Percentiles rank a stretch among this genome's conserved stretches.
These are phyloP conservation scores for Strobilomyces confusus DNA, from an alignment of 768 basidiomycete species.

Conservation along the genomic window DNA sequence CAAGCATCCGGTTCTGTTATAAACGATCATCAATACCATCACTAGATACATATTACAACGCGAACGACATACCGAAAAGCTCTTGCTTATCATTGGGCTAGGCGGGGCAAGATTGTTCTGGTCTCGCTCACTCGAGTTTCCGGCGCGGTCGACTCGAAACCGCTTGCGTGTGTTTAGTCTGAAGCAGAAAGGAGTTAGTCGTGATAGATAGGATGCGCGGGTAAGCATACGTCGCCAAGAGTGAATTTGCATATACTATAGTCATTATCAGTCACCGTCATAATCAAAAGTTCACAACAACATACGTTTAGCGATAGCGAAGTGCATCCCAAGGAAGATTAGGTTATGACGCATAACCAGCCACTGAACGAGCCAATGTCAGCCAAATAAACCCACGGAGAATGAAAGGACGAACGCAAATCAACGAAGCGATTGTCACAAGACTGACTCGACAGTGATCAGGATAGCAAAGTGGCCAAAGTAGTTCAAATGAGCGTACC, in stretches of 20 bases:
- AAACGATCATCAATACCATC: not conserved
- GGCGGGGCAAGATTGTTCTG: conserved; percentile 2
- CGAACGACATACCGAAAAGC: conserved; percentile 20
- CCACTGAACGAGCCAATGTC: conserved; percentile 19
- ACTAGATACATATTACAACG: not conserved
- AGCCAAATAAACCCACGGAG: not conserved
- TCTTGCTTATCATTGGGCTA: conserved; percentile 17
- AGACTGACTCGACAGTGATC: conserved; percentile 12
- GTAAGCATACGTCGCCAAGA: conserved; percentile 31
- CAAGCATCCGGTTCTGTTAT: conserved; percentile 24
- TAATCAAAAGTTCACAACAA: not conserved
- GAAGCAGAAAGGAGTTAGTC: not conserved
- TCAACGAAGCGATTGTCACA: conserved; percentile 31
- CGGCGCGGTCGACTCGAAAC: conserved; percentile 19
- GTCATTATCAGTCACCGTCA: not conserved
- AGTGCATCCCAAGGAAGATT: conserved; percentile 35
- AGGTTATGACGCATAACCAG: conserved; percentile 33
- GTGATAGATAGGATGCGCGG: not conserved
- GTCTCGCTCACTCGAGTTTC: conserved; percentile 28
- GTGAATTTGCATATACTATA: conserved; percentile 32
- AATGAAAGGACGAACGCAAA: conserved; percentile 24
- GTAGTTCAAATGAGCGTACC: conserved; percentile 18
- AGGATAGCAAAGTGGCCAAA: not conserved
- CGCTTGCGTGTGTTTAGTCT: conserved; percentile 32
- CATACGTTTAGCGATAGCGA: conserved; percentile 32